Evolutionary conservation across 2,329 filamentous ascomycete genomes (phyloP).

Genomic region (Paecilomyces formosus): DNA sequence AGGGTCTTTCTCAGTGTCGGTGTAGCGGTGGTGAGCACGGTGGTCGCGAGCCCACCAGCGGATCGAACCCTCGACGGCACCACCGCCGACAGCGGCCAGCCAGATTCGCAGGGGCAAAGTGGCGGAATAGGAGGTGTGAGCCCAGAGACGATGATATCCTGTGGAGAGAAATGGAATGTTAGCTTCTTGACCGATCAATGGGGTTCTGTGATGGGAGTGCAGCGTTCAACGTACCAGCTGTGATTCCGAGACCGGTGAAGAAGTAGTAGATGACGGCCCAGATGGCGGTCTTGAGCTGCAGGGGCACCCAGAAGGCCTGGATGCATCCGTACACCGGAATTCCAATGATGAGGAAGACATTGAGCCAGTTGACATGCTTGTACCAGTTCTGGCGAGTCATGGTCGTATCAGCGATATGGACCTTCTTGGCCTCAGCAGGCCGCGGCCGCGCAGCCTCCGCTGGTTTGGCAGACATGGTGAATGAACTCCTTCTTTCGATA

Average conservation of each 20-base stretch:
- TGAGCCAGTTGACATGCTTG: conserved; percentile 92
- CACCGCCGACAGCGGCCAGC: conserved; percentile 72
- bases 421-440: conserved; percentile 53
- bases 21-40: conserved; percentile 83
- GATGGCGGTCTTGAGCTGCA: conserved; percentile 62
- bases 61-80: conserved; percentile 77
- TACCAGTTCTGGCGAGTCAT: conserved; percentile 80
- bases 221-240: conserved; percentile 51
- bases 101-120: conserved; percentile 70
- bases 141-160: conserved; percentile 78
- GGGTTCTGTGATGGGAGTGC: neutral
- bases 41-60: conserved; percentile 86
- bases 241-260: conserved; percentile 73
- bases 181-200: conserved; percentile 2
- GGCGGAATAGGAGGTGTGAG: conserved; percentile 77
- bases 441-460: conserved; percentile 24
- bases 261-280: conserved; percentile 77
- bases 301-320: conserved; percentile 69
- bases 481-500: neutral
- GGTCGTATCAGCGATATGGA: conserved; percentile 76
- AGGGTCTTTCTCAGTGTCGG: conserved; percentile 85
- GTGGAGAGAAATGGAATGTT: conserved; percentile 12
- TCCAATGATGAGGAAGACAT: conserved; percentile 70
- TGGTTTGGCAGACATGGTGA: conserved; percentile 29
- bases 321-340: conserved; percentile 69